These are phyloP conservation scores for Amylostereum areolatum DNA, from an alignment of 1,284 basidiomycete genomes.

Conservation along the genomic window DNA sequence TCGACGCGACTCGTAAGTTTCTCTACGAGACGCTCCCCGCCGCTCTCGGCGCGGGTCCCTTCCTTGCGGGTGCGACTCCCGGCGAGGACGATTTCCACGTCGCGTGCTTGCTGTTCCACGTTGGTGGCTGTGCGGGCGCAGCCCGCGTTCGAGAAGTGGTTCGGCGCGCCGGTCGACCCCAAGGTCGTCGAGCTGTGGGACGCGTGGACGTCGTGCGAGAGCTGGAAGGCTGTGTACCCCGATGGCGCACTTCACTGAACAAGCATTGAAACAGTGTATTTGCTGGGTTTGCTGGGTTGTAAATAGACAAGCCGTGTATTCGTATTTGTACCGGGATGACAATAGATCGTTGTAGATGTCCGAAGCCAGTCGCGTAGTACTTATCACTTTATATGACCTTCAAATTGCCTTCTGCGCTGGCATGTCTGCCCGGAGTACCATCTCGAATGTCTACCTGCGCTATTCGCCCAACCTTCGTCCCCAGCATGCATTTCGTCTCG, in stretches of 20 bases:
- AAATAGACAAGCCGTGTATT: too few relatives aligned
- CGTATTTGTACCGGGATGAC: too few relatives aligned
- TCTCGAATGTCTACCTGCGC: too few relatives aligned
- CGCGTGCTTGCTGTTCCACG: constrained; percentile 44
- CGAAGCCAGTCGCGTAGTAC: too few relatives aligned
- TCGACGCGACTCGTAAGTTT: constrained; percentile 31
- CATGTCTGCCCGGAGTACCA: too few relatives aligned
- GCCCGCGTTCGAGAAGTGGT: constrained; percentile 33
- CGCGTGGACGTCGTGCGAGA: constrained; percentile 47
- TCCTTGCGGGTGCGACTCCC: constrained; percentile 41
- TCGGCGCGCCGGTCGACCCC: constrained; percentile 30
- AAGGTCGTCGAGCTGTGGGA: constrained; percentile 39
- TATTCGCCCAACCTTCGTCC: too few relatives aligned
- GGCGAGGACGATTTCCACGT: constrained; percentile 53
- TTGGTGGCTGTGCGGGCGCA: constrained; percentile 31
- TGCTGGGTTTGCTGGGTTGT: too few relatives aligned
- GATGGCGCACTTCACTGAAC: constrained; percentile 36
- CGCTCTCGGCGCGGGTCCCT: constrained; percentile 36
- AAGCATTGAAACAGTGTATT: too few relatives aligned
- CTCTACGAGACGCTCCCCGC: constrained; percentile 34
- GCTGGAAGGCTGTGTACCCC: constrained; percentile 52
- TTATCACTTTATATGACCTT: too few relatives aligned
- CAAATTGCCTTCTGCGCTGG: too few relatives aligned
- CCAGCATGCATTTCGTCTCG: too few relatives aligned
- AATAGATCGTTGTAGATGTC: too few relatives aligned